Conservation (phyloP, 768 basidiomycete species). For the Hypsizygus marmoreus region DNA sequence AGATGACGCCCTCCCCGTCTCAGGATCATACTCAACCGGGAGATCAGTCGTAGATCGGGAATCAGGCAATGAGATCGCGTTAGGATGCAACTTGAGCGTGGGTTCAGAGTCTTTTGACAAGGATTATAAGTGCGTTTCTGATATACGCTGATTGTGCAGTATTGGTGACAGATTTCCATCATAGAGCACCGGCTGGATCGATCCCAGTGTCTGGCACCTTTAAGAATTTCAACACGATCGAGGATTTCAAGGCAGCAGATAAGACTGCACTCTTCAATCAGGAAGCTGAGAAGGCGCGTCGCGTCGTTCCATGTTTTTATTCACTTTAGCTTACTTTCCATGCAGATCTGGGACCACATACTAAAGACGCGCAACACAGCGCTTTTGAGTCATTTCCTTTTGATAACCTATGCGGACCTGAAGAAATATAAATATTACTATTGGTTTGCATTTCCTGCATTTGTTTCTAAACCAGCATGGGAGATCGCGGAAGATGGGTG, state of each 20-base stretch:
- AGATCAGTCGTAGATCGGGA: constrained; percentile 74
- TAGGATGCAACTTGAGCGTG: constrained; percentile 68
- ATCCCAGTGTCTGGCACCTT: constrained; percentile 63
- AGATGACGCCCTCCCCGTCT: constrained; percentile 64
- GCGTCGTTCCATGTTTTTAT: constrained; percentile 4
- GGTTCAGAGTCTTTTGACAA: constrained; percentile 66
- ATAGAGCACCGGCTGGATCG: constrained; percentile 50
- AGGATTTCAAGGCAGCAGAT: constrained; percentile 89
- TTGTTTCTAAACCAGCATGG: constrained; percentile 90
- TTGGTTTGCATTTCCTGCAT: constrained; percentile 97
- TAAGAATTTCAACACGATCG: constrained; percentile 97
- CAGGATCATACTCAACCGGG: constrained; percentile 71
- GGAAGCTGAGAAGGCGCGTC: constrained; percentile 60
- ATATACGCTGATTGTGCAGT: not conserved
- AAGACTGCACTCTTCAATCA: constrained; percentile 86
- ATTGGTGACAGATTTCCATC: not conserved
- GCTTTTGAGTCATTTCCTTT: constrained; percentile 74
- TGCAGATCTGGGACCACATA: constrained; percentile 72
- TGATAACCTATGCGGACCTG: constrained; percentile 94
- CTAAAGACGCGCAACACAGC: constrained; percentile 51
- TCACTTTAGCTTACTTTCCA: not conserved
- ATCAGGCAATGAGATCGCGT: constrained; percentile 69
- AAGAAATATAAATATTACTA: constrained; percentile 98
- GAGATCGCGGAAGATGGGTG: constrained; percentile 70
- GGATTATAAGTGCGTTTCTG: constrained; percentile 40